phyloP scores from a whole-genome alignment of 805 yeast species.

The Zygoascus bituminiphila region DNA sequence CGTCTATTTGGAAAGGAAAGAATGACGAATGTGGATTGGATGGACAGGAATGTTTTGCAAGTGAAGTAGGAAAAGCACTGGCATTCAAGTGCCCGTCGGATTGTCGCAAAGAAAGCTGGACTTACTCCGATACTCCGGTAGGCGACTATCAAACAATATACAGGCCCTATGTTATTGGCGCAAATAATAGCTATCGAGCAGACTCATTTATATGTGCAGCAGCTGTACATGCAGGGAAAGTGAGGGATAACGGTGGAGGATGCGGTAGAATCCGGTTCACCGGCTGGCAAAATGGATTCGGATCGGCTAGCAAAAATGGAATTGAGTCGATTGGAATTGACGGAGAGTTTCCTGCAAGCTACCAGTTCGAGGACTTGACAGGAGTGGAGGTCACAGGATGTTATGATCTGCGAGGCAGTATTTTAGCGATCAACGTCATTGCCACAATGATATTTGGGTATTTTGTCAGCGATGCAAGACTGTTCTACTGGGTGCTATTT shows the following conservation, averaged over 20 bases:
- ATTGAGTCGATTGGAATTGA: conserved; percentile 50
- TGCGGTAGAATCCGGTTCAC: conserved; percentile 55
- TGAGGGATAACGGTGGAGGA: conserved; percentile 72
- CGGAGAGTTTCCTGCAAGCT: conserved; percentile 71
- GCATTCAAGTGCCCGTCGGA: conserved; percentile 78
- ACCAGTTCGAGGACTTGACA: conserved; percentile 41
- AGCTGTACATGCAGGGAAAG: conserved; percentile 75
- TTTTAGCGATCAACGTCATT: conserved; percentile 50
- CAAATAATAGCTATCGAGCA: conserved; percentile 64
- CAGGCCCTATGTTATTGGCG: conserved; percentile 68
- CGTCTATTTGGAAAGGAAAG: conserved; percentile 60
- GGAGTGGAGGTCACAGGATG: conserved; percentile 42
- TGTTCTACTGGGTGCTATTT: conserved; percentile 53
- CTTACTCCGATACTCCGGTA: conserved; percentile 65
- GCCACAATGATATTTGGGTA: conserved; percentile 42
- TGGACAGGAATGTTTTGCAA: conserved; percentile 47
- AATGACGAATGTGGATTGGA: conserved; percentile 68
- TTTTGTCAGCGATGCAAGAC: conserved; percentile 43
- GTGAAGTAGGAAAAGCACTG: conserved; percentile 38
- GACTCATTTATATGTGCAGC: conserved; percentile 89
- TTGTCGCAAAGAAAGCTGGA: conserved; percentile 71
- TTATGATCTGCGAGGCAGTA: conserved; percentile 55
- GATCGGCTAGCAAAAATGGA: conserved; percentile 44
- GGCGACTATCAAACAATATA: conserved; percentile 65
- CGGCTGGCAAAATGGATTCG: conserved; percentile 46